A percentile compares a stretch with the other conserved stretches of the same genome.
These are phyloP conservation scores for Septoria petroselini DNA, from an alignment of 2,329 filamentous ascomycete species.

Conservation along the genomic window DNA sequence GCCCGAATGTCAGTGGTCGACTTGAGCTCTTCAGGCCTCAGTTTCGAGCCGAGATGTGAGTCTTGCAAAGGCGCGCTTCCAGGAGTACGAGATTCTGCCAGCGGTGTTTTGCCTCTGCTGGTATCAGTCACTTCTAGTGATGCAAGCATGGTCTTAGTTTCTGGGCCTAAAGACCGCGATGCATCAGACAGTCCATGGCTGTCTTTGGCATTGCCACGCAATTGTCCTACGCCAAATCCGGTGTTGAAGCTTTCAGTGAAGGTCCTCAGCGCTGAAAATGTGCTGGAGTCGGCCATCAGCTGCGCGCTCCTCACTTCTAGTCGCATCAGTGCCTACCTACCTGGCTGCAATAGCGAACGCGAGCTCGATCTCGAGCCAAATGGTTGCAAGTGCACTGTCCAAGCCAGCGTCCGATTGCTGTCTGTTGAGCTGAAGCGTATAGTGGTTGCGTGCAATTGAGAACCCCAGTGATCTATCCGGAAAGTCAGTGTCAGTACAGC, in stretches of 20 bases:
- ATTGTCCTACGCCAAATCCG: constrained; percentile 39
- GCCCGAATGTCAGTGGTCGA: constrained; percentile 18
- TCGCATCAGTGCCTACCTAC: neutral
- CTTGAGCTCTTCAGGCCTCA: constrained; percentile 23
- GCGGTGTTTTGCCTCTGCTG: neutral
- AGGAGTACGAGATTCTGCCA: neutral
- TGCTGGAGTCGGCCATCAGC: neutral
- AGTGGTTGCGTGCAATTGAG: constrained; percentile 38
- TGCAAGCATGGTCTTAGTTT: neutral
- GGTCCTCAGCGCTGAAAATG: constrained; percentile 31
- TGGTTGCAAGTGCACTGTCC: constrained; percentile 35
- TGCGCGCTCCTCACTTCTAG: constrained; percentile 18
- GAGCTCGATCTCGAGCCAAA: constrained; percentile 42
- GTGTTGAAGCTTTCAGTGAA: constrained; percentile 45
- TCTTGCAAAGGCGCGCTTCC: neutral
- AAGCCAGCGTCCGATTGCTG: constrained; percentile 35
- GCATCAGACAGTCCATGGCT: constrained; percentile 32
- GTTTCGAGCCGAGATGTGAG: constrained; percentile 13
- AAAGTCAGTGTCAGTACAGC: constrained; percentile 4
- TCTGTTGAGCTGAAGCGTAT: constrained; percentile 32
- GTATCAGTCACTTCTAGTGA: neutral
- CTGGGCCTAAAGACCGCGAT: constrained; percentile 15
- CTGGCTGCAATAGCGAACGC: constrained; percentile 41
- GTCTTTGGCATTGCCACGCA: constrained; percentile 31
- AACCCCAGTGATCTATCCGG: constrained; percentile 35